Conservation (phyloP, 1,284 basidiomycete genomes). For the Cronartium ribicola region DNA sequence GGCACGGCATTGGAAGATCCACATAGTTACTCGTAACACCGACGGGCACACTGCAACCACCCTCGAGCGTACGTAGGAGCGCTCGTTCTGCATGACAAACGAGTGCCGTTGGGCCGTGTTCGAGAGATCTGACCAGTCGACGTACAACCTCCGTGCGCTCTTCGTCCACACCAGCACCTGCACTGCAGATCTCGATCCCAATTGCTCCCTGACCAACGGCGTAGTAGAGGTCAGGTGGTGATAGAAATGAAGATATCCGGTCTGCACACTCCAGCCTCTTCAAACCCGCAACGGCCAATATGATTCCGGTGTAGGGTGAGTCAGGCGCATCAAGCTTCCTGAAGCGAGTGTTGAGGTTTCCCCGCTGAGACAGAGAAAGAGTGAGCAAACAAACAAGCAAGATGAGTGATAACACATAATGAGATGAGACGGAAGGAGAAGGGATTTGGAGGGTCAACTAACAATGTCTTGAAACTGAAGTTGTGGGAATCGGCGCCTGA, state of each 20-base stretch:
- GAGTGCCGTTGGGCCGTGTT: slow-evolving; percentile 72
- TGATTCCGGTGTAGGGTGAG: slow-evolving; percentile 79
- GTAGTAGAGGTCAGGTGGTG: slow-evolving; percentile 70
- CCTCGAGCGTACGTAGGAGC: slow-evolving; percentile 80
- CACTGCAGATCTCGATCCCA: slow-evolving; percentile 73
- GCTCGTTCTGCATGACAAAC: slow-evolving; percentile 76
- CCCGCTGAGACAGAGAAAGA: slow-evolving; percentile 52
- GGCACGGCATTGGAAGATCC: slow-evolving; percentile 44
- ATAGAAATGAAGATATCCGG: slow-evolving; percentile 73
- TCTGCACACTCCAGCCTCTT: slow-evolving; percentile 65
- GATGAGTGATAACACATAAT: background rate
- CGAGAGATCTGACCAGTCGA: slow-evolving; percentile 64
- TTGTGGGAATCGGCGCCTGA: slow-evolving; percentile 72
- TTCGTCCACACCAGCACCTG: slow-evolving; percentile 53
- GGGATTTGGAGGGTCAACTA: slow-evolving; percentile 52
- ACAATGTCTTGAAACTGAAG: slow-evolving; percentile 86
- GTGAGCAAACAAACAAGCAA: slow-evolving; percentile 5
- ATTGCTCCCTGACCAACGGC: slow-evolving; percentile 94
- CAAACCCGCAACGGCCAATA: slow-evolving; percentile 90
- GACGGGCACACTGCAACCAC: slow-evolving; percentile 96
- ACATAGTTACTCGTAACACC: slow-evolving; percentile 63
- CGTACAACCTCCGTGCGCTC: slow-evolving; percentile 54
- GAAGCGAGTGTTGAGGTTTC: slow-evolving; percentile 65
- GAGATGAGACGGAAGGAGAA: slow-evolving; percentile 1
- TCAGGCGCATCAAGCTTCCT: slow-evolving; percentile 81